Evolutionary conservation across 2,329 filamentous ascomycete genomes (phyloP).

Genomic region (Aspergillus hortae): DNA sequence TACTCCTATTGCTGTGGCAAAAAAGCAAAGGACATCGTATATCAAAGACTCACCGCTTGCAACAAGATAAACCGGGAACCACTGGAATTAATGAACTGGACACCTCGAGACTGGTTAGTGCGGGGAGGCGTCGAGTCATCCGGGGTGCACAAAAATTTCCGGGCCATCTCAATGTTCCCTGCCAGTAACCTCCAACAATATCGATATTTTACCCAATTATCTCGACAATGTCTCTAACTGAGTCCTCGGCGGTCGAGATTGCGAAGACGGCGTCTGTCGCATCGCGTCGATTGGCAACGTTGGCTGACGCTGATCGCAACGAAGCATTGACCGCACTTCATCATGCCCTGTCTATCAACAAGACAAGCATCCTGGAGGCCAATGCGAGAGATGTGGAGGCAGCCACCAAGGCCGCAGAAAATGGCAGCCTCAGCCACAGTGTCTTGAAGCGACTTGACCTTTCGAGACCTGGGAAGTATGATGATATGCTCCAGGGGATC

Average conservation of each 20-base stretch:
- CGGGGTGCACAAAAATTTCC: not conserved
- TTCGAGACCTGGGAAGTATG: slow-evolving; percentile 82
- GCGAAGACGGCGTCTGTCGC: slow-evolving; percentile 75
- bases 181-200: not conserved
- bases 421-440: slow-evolving; percentile 74
- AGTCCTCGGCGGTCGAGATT: slow-evolving; percentile 72
- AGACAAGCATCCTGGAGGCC: slow-evolving; percentile 75
- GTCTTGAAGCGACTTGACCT: slow-evolving; percentile 86
- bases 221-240: slow-evolving; percentile 76
- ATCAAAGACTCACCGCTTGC: too few relatives aligned
- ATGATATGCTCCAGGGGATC: slow-evolving; percentile 96
- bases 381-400: slow-evolving; percentile 78
- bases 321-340: slow-evolving; percentile 81
- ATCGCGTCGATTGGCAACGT: slow-evolving; percentile 76
- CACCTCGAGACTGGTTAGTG: not conserved
- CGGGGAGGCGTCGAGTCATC: not conserved
- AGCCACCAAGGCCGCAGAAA: slow-evolving; percentile 68
- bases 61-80: too few relatives aligned
- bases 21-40: too few relatives aligned
- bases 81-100: too few relatives aligned
- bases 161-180: not conserved
- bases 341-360: slow-evolving; percentile 65
- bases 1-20: too few relatives aligned
- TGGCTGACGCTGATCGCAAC: slow-evolving; percentile 74
- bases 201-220: not conserved